Evolutionary conservation across 805 yeast genomes (phyloP).

Genomic region (Candida patagonica): DNA sequence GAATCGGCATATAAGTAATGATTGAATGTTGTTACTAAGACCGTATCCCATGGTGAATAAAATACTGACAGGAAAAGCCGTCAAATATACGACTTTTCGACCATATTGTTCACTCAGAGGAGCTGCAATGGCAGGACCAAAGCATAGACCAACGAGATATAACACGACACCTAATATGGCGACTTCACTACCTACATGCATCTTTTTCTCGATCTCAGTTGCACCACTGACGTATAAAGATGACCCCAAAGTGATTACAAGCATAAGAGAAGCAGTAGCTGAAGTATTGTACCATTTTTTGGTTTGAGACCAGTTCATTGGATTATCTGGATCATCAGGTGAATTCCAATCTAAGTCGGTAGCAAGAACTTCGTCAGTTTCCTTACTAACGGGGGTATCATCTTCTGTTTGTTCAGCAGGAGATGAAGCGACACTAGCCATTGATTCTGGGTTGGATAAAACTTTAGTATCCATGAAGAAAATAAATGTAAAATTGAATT

Average conservation of each 20-base stretch:
- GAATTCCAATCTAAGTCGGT: constrained; percentile 41
- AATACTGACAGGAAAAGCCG: constrained; percentile 44
- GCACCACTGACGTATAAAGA: constrained; percentile 40
- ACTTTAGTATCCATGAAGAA: too few relatives aligned
- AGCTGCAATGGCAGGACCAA: constrained; percentile 54
- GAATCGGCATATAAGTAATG: constrained; percentile 53
- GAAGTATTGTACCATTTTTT: constrained; percentile 34
- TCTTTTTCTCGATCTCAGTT: constrained; percentile 31
- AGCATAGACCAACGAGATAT: constrained; percentile 52
- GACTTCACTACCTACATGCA: constrained; percentile 35
- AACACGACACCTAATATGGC: constrained; percentile 41
- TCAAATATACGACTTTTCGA: constrained; percentile 51
- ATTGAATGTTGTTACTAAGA: constrained; percentile 23
- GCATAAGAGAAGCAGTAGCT: constrained; percentile 34
- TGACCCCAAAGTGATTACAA: constrained; percentile 49
- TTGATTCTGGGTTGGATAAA: too few relatives aligned
- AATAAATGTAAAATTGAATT: too few relatives aligned
- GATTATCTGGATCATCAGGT: constrained; percentile 50
- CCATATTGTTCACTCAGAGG: constrained; percentile 69
- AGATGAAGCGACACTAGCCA: too few relatives aligned
- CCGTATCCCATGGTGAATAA: constrained; percentile 44
- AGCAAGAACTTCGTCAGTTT: neutral
- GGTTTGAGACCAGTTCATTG: constrained; percentile 42
- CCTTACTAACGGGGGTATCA: too few relatives aligned
- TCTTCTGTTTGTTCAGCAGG: too few relatives aligned